A percentile compares a stretch with the other conserved stretches of the same genome.
phyloP scores from a whole-genome alignment of 768 basidiomycete species.

The Leccinum subtestaceum region DNA sequence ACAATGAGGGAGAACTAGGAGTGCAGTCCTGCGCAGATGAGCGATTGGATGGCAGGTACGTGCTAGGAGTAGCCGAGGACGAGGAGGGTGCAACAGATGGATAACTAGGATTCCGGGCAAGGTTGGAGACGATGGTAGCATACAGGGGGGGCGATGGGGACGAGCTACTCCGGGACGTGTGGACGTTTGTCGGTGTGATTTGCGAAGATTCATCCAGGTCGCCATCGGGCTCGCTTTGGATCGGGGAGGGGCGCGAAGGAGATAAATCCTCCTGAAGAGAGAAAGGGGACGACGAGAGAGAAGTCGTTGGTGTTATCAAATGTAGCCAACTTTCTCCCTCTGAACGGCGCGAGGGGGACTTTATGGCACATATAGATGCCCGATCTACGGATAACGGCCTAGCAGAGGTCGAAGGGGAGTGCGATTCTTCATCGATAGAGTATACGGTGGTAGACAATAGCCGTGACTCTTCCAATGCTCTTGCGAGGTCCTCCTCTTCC shows the following conservation, averaged over 20 bases:
- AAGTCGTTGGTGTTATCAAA: conserved; percentile 27
- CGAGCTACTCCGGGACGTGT: conserved; percentile 3
- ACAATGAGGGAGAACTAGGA: conserved; percentile 12
- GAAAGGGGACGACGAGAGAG: conserved; percentile 23
- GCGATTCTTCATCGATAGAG: conserved; percentile 4
- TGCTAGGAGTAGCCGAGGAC: conserved; percentile 1
- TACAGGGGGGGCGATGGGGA: conserved; percentile 25
- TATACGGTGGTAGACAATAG: conserved; percentile 15
- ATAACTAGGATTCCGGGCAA: conserved; percentile 13
- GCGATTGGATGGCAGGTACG: conserved; percentile 15
- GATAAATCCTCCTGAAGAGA: conserved; percentile 26
- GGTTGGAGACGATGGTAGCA: conserved; percentile 23
- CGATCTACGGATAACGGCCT: conserved; percentile 12
- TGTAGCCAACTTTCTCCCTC: conserved; percentile 34
- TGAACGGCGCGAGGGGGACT: conserved; percentile 13
- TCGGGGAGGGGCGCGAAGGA: conserved; percentile 22
- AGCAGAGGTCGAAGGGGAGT: conserved; percentile 8
- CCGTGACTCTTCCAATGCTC: conserved; percentile 59
- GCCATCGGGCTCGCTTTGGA: conserved; percentile 14
- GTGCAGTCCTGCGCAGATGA: conserved; percentile 10
- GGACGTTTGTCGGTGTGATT: conserved; percentile 6
- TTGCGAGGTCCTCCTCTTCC: conserved; percentile 67
- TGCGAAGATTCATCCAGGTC: conserved; percentile 4
- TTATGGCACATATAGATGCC: conserved; percentile 17
- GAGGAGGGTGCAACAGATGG: conserved; percentile 9